Conservation (phyloP, 768 basidiomycete species). For the Auriscalpium vulgare region DNA sequence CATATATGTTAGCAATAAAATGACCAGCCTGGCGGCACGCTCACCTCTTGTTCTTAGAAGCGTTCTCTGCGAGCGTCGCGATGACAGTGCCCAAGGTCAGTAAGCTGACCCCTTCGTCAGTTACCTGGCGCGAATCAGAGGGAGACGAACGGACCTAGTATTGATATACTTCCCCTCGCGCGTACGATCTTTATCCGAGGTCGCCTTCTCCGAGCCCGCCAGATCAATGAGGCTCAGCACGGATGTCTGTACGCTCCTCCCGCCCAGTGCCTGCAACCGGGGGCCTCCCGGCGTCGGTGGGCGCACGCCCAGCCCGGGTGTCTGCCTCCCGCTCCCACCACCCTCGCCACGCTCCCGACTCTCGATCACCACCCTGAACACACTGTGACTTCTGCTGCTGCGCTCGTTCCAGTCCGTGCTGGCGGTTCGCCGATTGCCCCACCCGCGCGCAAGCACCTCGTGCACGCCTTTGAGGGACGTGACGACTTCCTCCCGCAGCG, state of each 20-base stretch:
- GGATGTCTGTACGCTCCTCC: conserved; percentile 70
- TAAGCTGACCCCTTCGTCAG: conserved; percentile 38
- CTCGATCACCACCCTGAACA: conserved; percentile 90
- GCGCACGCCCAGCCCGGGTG: conserved; percentile 36
- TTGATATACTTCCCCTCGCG: conserved; percentile 97
- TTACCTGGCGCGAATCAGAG: too few relatives aligned
- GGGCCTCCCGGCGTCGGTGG: conserved; percentile 53
- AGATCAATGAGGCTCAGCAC: conserved; percentile 88
- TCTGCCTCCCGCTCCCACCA: conserved; percentile 39
- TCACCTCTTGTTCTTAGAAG: conserved; percentile 62
- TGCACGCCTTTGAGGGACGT: conserved; percentile 80
- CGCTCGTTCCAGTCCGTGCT: conserved; percentile 99
- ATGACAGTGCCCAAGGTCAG: conserved; percentile 92
- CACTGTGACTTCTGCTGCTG: conserved; percentile 89
- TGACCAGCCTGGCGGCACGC: conserved; percentile 10
- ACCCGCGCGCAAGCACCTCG: conserved; percentile 79
- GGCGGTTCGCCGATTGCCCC: conserved; percentile 82
- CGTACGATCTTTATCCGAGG: conserved; percentile 92
- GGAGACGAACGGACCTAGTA: conserved; percentile 44
- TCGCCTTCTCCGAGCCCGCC: conserved; percentile 94
- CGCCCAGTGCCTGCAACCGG: conserved; percentile 67
- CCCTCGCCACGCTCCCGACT: conserved; percentile 67
- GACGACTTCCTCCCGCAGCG: conserved; percentile 89
- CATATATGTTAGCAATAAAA: conserved; percentile 1
- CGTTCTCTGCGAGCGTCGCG: conserved; percentile 83